Evolutionary conservation across 1,139 yeast genomes (phyloP).

Genomic region (Magnusiomyces tetraspermus): DNA sequence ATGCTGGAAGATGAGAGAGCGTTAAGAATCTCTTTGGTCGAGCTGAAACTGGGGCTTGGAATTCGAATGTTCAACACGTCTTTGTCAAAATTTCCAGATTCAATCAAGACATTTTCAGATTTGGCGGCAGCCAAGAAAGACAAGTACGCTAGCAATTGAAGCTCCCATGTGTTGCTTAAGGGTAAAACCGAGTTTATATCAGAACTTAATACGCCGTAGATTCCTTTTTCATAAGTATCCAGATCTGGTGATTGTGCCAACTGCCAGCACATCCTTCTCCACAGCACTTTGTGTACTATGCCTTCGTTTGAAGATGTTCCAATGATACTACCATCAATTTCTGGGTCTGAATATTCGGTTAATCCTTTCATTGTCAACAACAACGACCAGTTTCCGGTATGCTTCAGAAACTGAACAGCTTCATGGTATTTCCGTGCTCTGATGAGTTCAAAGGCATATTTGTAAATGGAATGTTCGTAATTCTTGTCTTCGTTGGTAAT

Average conservation of each 20-base stretch:
- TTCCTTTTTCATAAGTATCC: conserved; percentile 55
- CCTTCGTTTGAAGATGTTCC: conserved; percentile 40
- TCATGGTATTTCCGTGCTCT: conserved; percentile 50
- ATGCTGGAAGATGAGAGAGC: conserved; percentile 38
- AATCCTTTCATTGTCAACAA: conserved; percentile 64
- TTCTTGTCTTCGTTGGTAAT: conserved; percentile 42
- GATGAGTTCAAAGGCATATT: conserved; percentile 53
- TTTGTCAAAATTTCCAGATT: conserved; percentile 30
- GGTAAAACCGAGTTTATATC: conserved; percentile 46
- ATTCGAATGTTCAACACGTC: conserved; percentile 38
- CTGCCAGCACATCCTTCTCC: conserved; percentile 68
- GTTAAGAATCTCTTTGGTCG: conserved; percentile 44
- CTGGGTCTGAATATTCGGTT: conserved; percentile 59
- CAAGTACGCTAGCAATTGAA: conserved; percentile 55
- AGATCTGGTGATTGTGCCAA: conserved; percentile 42
- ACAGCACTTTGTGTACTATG: conserved; percentile 53
- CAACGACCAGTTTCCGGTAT: conserved; percentile 64
- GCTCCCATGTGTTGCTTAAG: conserved; percentile 61
- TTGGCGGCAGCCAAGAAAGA: conserved; percentile 44
- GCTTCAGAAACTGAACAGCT: conserved; percentile 54
- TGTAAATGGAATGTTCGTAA: conserved; percentile 40
- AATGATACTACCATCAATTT: conserved; percentile 37
- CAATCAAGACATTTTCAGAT: conserved; percentile 38
- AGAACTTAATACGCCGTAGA: conserved; percentile 67
- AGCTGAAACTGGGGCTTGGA: conserved; percentile 10